These are phyloP conservation scores for Claviceps africana DNA, from an alignment of 2,329 filamentous ascomycete species.

Conservation along the genomic window DNA sequence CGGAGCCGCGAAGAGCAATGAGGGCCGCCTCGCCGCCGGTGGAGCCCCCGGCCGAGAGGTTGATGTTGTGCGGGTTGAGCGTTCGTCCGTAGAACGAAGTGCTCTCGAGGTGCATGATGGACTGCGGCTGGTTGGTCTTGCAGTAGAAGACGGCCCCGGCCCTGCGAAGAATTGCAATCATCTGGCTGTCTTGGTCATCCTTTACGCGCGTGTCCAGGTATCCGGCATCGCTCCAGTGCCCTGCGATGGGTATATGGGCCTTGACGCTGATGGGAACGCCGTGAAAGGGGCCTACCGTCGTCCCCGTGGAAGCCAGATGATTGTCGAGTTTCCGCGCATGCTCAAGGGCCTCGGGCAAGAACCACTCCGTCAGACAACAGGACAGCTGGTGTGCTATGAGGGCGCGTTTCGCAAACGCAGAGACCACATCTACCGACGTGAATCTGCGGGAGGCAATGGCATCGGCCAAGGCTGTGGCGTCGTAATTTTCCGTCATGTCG, in stretches of 20 bases:
- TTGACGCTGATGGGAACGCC: slow-evolving; percentile 38
- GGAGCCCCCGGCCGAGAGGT: slow-evolving; percentile 48
- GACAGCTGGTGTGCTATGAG: slow-evolving; percentile 16
- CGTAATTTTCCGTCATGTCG: slow-evolving; percentile 32
- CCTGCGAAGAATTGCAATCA: slow-evolving; percentile 5
- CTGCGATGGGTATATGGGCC: slow-evolving; percentile 7
- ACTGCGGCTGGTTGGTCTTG: slow-evolving; percentile 56
- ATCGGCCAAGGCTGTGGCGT: slow-evolving; percentile 26
- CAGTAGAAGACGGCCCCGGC: slow-evolving; percentile 33
- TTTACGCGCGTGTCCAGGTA: slow-evolving; percentile 6
- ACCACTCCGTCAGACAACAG: slow-evolving; percentile 32
- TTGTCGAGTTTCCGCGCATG: slow-evolving; percentile 31
- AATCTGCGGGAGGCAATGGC: slow-evolving; percentile 22
- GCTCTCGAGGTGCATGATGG: slow-evolving; percentile 40
- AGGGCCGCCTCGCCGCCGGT: slow-evolving; percentile 42
- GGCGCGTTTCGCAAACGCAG: not conserved
- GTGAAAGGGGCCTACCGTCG: slow-evolving; percentile 34
- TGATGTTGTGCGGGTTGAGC: slow-evolving; percentile 48
- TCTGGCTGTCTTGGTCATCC: not conserved
- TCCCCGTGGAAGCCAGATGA: slow-evolving; percentile 2
- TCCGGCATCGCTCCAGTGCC: slow-evolving; percentile 2
- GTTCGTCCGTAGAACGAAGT: slow-evolving; percentile 51
- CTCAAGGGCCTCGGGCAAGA: slow-evolving; percentile 32
- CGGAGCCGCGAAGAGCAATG: slow-evolving; percentile 25
- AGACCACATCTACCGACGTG: slow-evolving; percentile 24